A percentile compares a stretch with the other conserved stretches of the same genome.
Conservation (phyloP, 2,329 filamentous ascomycete genomes). For the Chrysoporthe deuterocubensis region DNA sequence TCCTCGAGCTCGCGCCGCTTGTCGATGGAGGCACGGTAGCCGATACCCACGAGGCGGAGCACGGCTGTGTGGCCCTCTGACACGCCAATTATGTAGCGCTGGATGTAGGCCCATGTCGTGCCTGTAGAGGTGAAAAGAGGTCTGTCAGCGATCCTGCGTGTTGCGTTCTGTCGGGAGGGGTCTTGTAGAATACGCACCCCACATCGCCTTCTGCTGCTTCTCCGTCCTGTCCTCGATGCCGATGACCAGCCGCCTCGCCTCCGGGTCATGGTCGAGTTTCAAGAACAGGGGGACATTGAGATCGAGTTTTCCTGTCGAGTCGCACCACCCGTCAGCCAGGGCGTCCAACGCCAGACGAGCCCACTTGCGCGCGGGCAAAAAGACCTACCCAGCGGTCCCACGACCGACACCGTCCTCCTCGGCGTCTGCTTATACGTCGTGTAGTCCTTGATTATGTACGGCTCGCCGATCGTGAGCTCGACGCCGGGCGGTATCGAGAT, state of each 20-base stretch:
- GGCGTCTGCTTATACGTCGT: constrained; percentile 65
- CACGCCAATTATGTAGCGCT: constrained; percentile 89
- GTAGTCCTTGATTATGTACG: constrained; percentile 54
- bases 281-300: constrained; percentile 82
- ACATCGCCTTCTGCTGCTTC: constrained; percentile 89
- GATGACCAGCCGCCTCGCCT: constrained; percentile 66
- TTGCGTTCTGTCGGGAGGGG: not conserved
- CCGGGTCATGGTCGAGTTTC: constrained; percentile 68
- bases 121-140: constrained; percentile 53
- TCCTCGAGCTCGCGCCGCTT: constrained; percentile 71
- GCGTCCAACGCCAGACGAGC: constrained; percentile 28
- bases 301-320: constrained; percentile 67
- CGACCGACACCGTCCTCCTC: constrained; percentile 72
- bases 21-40: constrained; percentile 90
- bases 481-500: constrained; percentile 85
- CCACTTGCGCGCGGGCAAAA: not conserved
- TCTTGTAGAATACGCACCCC: constrained; percentile 64
- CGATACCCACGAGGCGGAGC: constrained; percentile 89
- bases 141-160: constrained; percentile 31
- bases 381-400: constrained; percentile 75
- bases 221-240: constrained; percentile 69
- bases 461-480: constrained; percentile 71
- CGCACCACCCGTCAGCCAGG: constrained; percentile 19
- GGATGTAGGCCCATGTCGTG: constrained; percentile 86
- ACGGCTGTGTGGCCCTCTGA: constrained; percentile 96